These are phyloP conservation scores for Skeletonema potamos DNA, from an alignment of 108 stramenopile genomes.

Conservation along the genomic window DNA sequence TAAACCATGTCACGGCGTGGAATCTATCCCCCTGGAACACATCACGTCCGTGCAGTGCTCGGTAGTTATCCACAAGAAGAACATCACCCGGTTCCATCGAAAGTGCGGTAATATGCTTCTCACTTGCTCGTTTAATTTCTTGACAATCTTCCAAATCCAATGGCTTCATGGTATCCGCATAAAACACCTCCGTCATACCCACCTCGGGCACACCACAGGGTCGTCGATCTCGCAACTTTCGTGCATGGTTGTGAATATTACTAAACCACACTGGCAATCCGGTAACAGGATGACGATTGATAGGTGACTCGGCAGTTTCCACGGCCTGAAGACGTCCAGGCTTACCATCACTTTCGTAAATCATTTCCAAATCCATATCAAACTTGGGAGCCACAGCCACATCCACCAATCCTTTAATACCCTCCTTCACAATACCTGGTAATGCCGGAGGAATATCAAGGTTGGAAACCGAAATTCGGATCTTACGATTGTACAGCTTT, in stretches of 20 bases:
- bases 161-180: constrained; percentile 88
- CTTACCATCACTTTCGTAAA: constrained; percentile 86
- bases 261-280: constrained; percentile 90
- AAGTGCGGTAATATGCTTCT: constrained; percentile 88
- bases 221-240: constrained; percentile 82
- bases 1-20: constrained; percentile 92
- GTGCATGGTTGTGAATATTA: constrained; percentile 90
- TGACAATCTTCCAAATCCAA: constrained; percentile 80
- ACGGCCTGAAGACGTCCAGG: constrained; percentile 84
- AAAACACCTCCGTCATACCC: constrained; percentile 93
- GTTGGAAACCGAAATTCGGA: constrained; percentile 85
- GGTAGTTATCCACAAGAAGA: constrained; percentile 90
- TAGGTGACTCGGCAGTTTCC: constrained; percentile 80
- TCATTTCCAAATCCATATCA: constrained; percentile 94
- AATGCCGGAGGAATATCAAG: constrained; percentile 75
- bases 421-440: constrained; percentile 71
- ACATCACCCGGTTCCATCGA: constrained; percentile 93
- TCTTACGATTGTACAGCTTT: constrained; percentile 75
- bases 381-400: constrained; percentile 89
- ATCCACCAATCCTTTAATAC: constrained; percentile 70
- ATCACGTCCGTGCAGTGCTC: constrained; percentile 89
- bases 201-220: constrained; percentile 92
- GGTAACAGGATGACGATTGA: constrained; percentile 90
- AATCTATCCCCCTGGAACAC: constrained; percentile 90
- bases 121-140: constrained; percentile 84